Evolutionary conservation across 495 filamentous ascomycete species (phyloP).

Genomic region (Penicillium riverlandense): DNA sequence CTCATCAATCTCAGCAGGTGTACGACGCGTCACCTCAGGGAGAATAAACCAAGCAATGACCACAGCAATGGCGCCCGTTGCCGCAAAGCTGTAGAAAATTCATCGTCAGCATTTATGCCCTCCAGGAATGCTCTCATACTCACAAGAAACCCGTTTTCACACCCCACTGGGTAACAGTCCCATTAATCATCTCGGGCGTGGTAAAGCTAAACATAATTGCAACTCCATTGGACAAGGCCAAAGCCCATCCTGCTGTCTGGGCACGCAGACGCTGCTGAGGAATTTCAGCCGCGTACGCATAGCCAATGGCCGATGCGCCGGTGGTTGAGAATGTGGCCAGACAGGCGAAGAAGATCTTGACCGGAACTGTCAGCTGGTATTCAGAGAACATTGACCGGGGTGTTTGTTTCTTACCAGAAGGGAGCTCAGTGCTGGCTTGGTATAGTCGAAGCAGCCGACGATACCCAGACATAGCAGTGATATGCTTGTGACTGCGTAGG

Average conservation of each 20-base stretch:
- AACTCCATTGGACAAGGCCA: conserved; percentile 28
- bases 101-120: background rate
- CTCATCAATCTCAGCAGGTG: conserved; percentile 33
- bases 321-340: conserved; percentile 32
- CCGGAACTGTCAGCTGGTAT: too few relatives aligned
- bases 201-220: conserved; percentile 39
- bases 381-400: too few relatives aligned
- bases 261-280: conserved; percentile 33
- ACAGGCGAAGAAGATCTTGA: conserved; percentile 28
- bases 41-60: conserved; percentile 34
- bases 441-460: conserved; percentile 35
- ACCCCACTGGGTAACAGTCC: conserved; percentile 21
- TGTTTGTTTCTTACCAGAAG: conserved; percentile 14
- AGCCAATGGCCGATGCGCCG: conserved; percentile 34
- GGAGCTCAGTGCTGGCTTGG: conserved; percentile 19
- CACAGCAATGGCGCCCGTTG: conserved; percentile 19
- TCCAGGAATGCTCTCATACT: background rate
- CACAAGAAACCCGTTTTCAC: conserved; percentile 39
- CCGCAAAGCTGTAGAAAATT: conserved; percentile 20
- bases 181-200: conserved; percentile 36
- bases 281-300: conserved; percentile 34
- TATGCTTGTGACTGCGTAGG: conserved; percentile 27
- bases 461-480: conserved; percentile 32
- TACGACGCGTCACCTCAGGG: conserved; percentile 27
- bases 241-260: conserved; percentile 28